These are phyloP conservation scores for Microcyclospora tardicrescens DNA, from an alignment of 2,329 filamentous ascomycete genomes.

Conservation along the genomic window DNA sequence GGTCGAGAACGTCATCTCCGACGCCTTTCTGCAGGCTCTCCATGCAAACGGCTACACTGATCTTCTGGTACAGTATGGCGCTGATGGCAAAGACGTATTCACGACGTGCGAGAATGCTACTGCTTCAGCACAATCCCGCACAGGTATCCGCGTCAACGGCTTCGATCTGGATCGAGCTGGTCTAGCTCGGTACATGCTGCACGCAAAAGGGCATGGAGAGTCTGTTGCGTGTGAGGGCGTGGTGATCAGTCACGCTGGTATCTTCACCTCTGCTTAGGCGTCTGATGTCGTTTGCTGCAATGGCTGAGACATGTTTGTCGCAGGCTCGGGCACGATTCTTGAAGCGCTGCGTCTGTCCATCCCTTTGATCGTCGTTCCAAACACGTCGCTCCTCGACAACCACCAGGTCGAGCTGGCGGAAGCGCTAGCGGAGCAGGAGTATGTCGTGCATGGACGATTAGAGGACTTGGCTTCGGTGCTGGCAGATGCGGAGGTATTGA, in stretches of 20 bases:
- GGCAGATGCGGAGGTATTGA: slow-evolving; percentile 34
- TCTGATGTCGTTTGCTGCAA: background rate
- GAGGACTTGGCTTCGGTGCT: slow-evolving; percentile 41
- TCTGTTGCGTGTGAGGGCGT: slow-evolving; percentile 46
- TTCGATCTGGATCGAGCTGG: slow-evolving; percentile 55
- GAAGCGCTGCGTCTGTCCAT: slow-evolving; percentile 63
- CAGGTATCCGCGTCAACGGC: slow-evolving; percentile 40
- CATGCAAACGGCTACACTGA: slow-evolving; percentile 50
- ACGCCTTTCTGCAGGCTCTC: slow-evolving; percentile 51
- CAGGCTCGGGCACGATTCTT: slow-evolving; percentile 81
- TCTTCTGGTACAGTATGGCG: slow-evolving; percentile 70
- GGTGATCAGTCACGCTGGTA: slow-evolving; percentile 82
- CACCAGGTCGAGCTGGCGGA: slow-evolving; percentile 81
- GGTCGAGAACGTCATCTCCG: slow-evolving; percentile 50
- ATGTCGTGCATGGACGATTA: slow-evolving; percentile 58
- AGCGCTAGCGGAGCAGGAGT: slow-evolving; percentile 59
- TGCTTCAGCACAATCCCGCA: slow-evolving; percentile 2
- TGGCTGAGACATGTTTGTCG: background rate
- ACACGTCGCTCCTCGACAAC: slow-evolving; percentile 68
- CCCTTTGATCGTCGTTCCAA: slow-evolving; percentile 81
- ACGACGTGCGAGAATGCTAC: slow-evolving; percentile 17
- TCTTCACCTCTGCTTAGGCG: background rate
- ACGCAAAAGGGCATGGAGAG: slow-evolving; percentile 29
- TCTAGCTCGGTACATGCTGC: slow-evolving; percentile 46
- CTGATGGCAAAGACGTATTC: slow-evolving; percentile 46